These are phyloP conservation scores for Skeletonema marinoi DNA, from an alignment of 108 stramenopile genomes.

Conservation along the genomic window DNA sequence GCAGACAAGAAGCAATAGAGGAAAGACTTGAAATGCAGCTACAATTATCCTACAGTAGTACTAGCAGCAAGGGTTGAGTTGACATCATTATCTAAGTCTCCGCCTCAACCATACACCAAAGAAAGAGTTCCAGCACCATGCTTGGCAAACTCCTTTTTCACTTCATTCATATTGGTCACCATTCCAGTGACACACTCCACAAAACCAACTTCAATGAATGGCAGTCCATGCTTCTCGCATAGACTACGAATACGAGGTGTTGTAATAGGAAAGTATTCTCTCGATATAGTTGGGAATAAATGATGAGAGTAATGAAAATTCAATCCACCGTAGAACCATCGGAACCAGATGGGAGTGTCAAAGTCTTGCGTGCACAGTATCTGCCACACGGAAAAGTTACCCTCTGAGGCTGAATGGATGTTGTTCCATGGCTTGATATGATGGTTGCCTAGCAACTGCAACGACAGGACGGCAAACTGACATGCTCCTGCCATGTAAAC, in stretches of 20 bases:
- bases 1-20: too few relatives aligned
- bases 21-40: too few relatives aligned
- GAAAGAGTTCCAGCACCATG: constrained; percentile 29
- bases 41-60: not conserved
- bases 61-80: not conserved
- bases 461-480: constrained; percentile 21
- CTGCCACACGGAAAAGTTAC: constrained; percentile 35
- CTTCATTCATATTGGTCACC: constrained; percentile 31
- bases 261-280: constrained; percentile 31
- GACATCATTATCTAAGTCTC: not conserved
- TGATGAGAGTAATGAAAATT: constrained; percentile 41
- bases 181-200: constrained; percentile 27
- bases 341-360: constrained; percentile 12
- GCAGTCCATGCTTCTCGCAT: constrained; percentile 28
- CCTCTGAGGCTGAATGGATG: constrained; percentile 27
- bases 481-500: constrained; percentile 14
- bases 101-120: constrained; percentile 14
- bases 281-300: constrained; percentile 32
- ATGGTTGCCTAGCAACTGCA: constrained; percentile 33
- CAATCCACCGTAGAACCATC: constrained; percentile 35
- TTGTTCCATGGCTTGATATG: constrained; percentile 35
- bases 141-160: constrained; percentile 26
- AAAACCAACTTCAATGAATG: constrained; percentile 28
- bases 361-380: constrained; percentile 31
- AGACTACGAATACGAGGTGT: constrained; percentile 20